Evolutionary conservation across 208 protist genomes (phyloP).

Genomic region (Leishmania major): DNA sequence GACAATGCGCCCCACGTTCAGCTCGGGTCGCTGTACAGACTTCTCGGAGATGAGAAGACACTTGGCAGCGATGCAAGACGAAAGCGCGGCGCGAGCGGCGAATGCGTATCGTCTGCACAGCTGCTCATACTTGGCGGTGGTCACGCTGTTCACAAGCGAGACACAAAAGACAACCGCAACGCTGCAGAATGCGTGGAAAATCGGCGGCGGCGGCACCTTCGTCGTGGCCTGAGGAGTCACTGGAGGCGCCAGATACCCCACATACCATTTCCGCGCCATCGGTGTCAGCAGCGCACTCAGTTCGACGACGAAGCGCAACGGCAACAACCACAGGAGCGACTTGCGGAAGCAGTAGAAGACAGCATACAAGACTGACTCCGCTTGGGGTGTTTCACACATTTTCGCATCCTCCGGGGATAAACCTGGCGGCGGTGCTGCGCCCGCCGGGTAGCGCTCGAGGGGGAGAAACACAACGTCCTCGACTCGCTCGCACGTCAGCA

Average conservation of each 20-base stretch:
- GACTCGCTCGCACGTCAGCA: conserved; percentile 53
- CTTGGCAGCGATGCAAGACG: conserved; percentile 77
- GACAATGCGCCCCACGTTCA: conserved; percentile 84
- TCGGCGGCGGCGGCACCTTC: no score
- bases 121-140: conserved; percentile 8
- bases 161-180: no score
- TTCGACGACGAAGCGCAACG: no score
- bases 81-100: conserved; percentile 53
- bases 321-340: no score
- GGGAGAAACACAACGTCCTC: conserved; percentile 13
- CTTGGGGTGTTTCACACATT: no score
- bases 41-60: conserved; percentile 53
- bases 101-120: conserved; percentile 15
- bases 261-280: conserved; percentile 48
- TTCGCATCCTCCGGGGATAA: no score
- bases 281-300: conserved; percentile 43
- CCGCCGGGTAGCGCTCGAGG: no score
- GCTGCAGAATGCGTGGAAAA: no score
- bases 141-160: background rate
- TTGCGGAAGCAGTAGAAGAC: no score
- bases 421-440: no score
- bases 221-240: background rate
- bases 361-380: no score
- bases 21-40: conserved; percentile 52
- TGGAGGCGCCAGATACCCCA: no score